Conservation (phyloP, 2,329 filamentous ascomycete genomes). For the Elsinoe ampelina region DNA sequence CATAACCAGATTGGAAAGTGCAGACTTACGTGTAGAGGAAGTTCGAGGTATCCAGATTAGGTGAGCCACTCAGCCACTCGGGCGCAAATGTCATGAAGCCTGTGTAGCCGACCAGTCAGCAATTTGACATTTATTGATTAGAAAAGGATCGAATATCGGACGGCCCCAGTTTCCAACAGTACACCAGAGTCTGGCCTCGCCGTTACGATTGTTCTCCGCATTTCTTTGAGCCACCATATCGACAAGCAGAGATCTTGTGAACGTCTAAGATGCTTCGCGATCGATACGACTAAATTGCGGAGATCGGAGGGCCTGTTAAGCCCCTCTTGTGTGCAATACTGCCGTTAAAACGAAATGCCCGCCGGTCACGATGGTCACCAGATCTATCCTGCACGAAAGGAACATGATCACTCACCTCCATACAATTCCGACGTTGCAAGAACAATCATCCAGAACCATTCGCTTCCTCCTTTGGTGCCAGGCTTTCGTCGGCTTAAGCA, state of each 20-base stretch:
- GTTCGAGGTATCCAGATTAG: conserved; percentile 49
- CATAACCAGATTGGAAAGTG: background rate
- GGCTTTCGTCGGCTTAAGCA: conserved; percentile 24
- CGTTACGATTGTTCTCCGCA: background rate
- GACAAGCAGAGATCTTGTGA: background rate
- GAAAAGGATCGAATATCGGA: background rate
- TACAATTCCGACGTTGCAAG: conserved; percentile 57
- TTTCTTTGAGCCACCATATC: background rate
- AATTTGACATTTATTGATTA: conserved; percentile 11
- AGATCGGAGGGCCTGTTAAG: background rate
- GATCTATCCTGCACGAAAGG: background rate
- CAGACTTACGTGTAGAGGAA: conserved; percentile 48
- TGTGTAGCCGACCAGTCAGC: conserved; percentile 19
- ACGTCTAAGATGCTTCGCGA: background rate
- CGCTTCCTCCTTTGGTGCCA: conserved; percentile 27
- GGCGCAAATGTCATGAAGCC: conserved; percentile 57
- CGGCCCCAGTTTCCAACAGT: background rate
- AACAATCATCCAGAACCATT: conserved; percentile 49
- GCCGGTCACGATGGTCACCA: background rate
- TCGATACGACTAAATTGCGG: background rate
- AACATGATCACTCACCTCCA: conserved; percentile 36
- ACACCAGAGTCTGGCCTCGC: conserved; percentile 2
- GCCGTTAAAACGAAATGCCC: background rate
- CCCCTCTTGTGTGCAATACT: background rate
- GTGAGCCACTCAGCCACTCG: conserved; percentile 52